phyloP scores from a whole-genome alignment of 164 flowering plant genomes.

The Akebia trifoliata region DNA sequence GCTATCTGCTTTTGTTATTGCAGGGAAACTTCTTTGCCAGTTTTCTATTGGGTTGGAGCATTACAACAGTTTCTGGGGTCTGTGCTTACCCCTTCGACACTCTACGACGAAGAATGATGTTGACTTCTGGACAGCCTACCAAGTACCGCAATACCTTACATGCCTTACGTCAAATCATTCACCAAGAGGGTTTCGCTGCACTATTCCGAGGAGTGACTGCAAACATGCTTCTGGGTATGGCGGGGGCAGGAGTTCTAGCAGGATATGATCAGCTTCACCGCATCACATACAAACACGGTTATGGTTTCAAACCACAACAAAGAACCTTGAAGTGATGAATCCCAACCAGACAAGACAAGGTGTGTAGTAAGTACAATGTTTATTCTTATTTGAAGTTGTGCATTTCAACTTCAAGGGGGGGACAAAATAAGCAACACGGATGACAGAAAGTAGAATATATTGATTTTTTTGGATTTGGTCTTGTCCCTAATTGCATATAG shows the following conservation, averaged over 20 bases:
- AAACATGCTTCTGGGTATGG: constrained; percentile 88
- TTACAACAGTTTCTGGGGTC: constrained; percentile 77
- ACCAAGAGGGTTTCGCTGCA: constrained; percentile 64
- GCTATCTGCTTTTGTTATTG: constrained; percentile 15
- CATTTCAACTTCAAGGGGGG: background rate
- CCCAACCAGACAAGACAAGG: background rate
- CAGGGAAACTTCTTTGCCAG: constrained; percentile 91
- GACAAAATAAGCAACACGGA: background rate
- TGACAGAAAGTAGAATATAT: background rate
- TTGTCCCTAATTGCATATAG: constrained; percentile 9
- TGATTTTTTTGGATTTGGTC: background rate
- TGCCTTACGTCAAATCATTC: constrained; percentile 70
- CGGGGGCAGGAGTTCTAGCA: constrained; percentile 95
- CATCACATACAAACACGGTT: constrained; percentile 43
- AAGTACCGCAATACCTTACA: constrained; percentile 66
- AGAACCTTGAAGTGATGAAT: constrained; percentile 33
- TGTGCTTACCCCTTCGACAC: constrained; percentile 98
- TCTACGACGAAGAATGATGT: constrained; percentile 89
- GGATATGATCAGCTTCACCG: constrained; percentile 80
- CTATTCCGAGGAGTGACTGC: constrained; percentile 83
- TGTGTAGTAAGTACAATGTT: background rate
- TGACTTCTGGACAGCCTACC: constrained; percentile 84
- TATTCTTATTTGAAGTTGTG: too few species aligned
- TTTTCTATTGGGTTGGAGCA: constrained; percentile 89
- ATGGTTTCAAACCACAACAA: constrained; percentile 32